Evolutionary conservation across 2,329 filamentous ascomycete species (phyloP).

Genomic region (Fusarium globosum): DNA sequence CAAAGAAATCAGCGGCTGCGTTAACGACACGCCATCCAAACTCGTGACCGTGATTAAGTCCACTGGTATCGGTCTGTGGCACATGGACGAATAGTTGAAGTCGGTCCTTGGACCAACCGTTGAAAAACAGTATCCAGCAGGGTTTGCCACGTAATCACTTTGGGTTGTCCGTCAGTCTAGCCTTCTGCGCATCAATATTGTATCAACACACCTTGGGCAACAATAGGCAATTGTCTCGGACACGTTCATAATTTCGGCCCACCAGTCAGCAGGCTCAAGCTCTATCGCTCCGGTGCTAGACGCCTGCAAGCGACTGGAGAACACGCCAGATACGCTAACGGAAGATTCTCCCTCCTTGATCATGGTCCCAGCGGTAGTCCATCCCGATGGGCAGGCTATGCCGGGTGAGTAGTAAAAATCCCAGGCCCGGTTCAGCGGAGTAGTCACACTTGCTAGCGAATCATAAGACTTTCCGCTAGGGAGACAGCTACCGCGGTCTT

Average conservation of each 20-base stretch:
- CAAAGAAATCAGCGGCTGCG: background rate
- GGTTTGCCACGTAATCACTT: slow-evolving; percentile 10
- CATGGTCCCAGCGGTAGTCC: background rate
- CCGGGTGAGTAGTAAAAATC: background rate
- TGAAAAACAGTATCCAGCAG: background rate
- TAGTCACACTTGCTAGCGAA: accelerated
- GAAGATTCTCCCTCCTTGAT: accelerated
- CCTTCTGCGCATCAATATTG: accelerated
- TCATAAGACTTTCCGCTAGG: background rate
- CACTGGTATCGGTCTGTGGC: background rate
- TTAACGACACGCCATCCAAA: background rate
- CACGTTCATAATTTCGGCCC: background rate
- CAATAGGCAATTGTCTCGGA: slow-evolving; percentile 1
- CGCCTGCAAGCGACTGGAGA: background rate
- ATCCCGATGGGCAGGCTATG: background rate
- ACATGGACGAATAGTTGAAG: background rate
- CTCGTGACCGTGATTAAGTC: background rate
- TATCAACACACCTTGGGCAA: background rate
- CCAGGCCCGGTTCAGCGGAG: accelerated
- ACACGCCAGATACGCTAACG: background rate
- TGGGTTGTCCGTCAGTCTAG: background rate
- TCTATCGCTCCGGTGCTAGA: background rate
- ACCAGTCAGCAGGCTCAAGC: background rate
- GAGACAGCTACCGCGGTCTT: background rate
- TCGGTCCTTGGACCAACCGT: background rate